These are phyloP conservation scores for Pisolithus marmoratus DNA, from an alignment of 768 basidiomycete species.

Conservation along the genomic window DNA sequence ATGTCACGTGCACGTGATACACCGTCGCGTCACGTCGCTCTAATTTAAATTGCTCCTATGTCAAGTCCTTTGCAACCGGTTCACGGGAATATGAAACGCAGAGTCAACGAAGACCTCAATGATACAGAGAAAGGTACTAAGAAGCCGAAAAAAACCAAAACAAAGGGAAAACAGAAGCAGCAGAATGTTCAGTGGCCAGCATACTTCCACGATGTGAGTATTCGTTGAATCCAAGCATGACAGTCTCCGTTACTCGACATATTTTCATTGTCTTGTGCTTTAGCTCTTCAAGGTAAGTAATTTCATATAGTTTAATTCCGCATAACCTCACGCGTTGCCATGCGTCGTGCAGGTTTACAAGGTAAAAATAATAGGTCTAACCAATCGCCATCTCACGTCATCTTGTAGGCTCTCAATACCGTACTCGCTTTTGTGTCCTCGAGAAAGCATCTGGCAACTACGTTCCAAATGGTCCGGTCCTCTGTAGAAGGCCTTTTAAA, in stretches of 20 bases:
- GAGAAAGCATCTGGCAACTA: conserved; percentile 72
- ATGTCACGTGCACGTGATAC: neutral
- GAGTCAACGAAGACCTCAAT: neutral
- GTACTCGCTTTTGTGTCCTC: conserved; percentile 85
- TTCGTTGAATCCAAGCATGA: too few relatives aligned
- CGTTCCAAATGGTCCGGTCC: conserved; percentile 65
- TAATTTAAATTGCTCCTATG: neutral
- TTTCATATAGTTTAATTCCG: too few relatives aligned
- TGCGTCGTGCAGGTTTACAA: conserved; percentile 36
- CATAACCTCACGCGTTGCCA: neutral
- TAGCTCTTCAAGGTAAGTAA: conserved; percentile 51
- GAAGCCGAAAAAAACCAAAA: conserved; percentile 9
- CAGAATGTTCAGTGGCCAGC: conserved; percentile 46
- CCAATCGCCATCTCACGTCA: neutral
- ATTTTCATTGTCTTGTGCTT: conserved; percentile 1
- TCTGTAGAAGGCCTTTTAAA: conserved; percentile 81
- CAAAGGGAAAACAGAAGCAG: conserved; percentile 17
- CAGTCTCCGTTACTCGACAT: neutral
- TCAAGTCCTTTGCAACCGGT: too few relatives aligned
- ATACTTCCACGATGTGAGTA: conserved; percentile 51
- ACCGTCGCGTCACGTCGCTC: conserved; percentile 13
- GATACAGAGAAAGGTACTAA: conserved; percentile 2
- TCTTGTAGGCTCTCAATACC: conserved; percentile 71
- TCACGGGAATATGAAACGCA: conserved; percentile 1
- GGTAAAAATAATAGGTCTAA: conserved; percentile 20